phyloP scores from a whole-genome alignment of 495 filamentous ascomycete species.

The Penicillium manginii region DNA sequence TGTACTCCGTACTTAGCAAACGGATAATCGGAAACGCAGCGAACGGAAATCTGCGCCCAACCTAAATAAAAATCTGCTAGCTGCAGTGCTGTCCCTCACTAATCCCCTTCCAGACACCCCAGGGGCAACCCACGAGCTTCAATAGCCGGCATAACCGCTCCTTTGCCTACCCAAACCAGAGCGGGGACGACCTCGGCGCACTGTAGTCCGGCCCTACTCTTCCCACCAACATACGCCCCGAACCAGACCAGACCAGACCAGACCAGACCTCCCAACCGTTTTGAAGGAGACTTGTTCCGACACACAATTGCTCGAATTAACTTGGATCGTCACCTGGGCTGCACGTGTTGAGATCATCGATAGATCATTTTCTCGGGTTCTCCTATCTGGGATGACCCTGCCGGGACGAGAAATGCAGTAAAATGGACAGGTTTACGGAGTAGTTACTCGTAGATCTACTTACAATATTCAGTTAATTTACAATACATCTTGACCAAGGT shows the following conservation, averaged over 20 bases:
- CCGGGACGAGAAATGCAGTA: neutral
- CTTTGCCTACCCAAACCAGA: constrained; percentile 5
- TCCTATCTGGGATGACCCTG: constrained; percentile 4
- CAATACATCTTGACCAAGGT: no score
- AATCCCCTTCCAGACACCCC: constrained; percentile 1
- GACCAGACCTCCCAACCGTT: neutral
- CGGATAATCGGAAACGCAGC: neutral
- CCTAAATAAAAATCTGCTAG: constrained; percentile 2
- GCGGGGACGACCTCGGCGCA: constrained; percentile 4
- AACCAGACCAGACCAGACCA: no score
- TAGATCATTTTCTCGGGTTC: constrained; percentile 2
- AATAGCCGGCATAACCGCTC: constrained; percentile 7
- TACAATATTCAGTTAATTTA: no score
- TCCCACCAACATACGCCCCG: constrained; percentile 1
- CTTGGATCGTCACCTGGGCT: neutral
- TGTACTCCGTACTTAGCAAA: neutral
- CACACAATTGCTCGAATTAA: neutral
- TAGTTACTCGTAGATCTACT: no score
- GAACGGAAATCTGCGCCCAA: neutral
- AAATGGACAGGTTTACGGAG: no score
- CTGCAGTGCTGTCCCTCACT: neutral
- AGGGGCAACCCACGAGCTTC: neutral
- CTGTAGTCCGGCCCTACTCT: constrained; percentile 2
- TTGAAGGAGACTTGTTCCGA: neutral
- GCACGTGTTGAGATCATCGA: constrained; percentile 7